These are phyloP conservation scores for Periglandula ipomoeae DNA, from an alignment of 2,329 filamentous ascomycete species.

Conservation along the genomic window DNA sequence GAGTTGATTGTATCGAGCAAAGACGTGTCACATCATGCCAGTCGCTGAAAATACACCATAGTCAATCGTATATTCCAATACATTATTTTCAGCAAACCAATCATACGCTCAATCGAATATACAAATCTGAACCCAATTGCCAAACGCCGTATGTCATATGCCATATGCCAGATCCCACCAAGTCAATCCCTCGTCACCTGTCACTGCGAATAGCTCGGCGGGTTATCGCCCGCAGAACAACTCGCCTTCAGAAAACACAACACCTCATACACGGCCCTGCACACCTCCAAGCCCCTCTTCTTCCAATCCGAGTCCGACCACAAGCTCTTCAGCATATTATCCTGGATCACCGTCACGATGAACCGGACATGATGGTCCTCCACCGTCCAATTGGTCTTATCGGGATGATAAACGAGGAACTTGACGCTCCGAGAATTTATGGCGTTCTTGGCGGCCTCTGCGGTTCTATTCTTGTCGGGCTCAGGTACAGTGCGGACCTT, in stretches of 20 bases:
- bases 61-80: too few species aligned
- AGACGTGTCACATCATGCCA: too few species aligned
- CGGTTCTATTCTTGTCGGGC: constrained; percentile 23
- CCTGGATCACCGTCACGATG: constrained; percentile 24
- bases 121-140: too few species aligned
- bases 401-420: constrained; percentile 26
- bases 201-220: constrained; percentile 19
- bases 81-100: too few species aligned
- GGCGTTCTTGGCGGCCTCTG: constrained; percentile 21
- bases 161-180: too few species aligned
- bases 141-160: too few species aligned
- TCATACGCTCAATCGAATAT: too few species aligned
- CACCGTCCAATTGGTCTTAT: constrained; percentile 25
- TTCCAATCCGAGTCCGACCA: constrained; percentile 21
- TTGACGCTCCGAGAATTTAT: constrained; percentile 19
- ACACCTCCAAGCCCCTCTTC: constrained; percentile 21
- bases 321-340: constrained; percentile 23
- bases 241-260: constrained; percentile 24
- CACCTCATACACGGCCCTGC: constrained; percentile 28
- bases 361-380: constrained; percentile 31
- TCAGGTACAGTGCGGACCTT: constrained; percentile 14
- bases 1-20: too few species aligned
- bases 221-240: constrained; percentile 13
- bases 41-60: too few species aligned
- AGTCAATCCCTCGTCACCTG: too few species aligned